Evolutionary conservation across 2,329 filamentous ascomycete species (phyloP), one percentile per base, ranked within the genome.

Genomic region (Xylaria sp.): DNA sequence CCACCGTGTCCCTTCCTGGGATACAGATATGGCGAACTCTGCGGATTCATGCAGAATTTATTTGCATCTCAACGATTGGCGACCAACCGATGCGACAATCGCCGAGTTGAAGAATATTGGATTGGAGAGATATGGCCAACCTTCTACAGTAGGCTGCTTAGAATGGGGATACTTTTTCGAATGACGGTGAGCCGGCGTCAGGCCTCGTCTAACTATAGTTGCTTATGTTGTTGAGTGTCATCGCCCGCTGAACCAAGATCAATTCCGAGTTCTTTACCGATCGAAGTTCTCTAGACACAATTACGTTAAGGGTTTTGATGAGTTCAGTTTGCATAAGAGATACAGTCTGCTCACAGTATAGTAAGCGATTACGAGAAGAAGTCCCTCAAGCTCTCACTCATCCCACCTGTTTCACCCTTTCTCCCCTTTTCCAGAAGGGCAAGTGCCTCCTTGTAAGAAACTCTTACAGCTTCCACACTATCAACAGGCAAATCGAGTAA

Each of bases 391-490:
- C 30, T 50, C 25, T 66, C 50, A 56, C 58, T 66, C 63, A 66
- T 66, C 25, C 63, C 63, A 28, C 57, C 48, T 48, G 63, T 66
- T 28, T 56, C 39, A 13, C 63, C 57, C 48, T 62, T 66, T 28
- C 57, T 57, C 46, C 63, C 63, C 41, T 48, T 66, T 48, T 66
- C 63, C 30, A 66, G 41, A 48, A 60, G 36, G 56, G 34, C 39
- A 62, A 66, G 58, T 48, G 58, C 57, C 50, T 66, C 63, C 57
- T 57, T 62, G 23, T 58, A 43, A 15, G 63, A 46, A 4, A 62
- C 58, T 28, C 48, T 28, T 25, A 66, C 39, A 48, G 30, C 25
- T 46, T 23, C 23, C n/a, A 45, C n/a, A 4, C 41, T n/a, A 45
- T 20, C 41, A 9, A 45, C 41, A 3, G 41, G 48, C 41, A 62